Evolutionary conservation across 441 rosid genomes (phyloP).

Genomic region (Isatis lusitanica): DNA sequence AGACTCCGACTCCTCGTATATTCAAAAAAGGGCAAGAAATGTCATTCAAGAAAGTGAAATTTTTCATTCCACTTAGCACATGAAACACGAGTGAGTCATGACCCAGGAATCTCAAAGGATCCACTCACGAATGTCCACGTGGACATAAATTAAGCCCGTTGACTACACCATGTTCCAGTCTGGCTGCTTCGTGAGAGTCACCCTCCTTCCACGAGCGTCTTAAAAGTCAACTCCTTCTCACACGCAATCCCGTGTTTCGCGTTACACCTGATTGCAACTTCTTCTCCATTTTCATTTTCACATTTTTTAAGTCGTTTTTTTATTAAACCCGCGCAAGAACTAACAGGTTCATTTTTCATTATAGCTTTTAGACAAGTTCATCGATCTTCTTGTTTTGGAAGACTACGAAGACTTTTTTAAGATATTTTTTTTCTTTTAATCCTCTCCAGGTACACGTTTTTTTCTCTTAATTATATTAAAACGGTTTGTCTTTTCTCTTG

Average conservation of each 20-base stretch:
- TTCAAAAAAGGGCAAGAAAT: not conserved
- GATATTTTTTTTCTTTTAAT: not conserved
- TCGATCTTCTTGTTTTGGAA: not conserved
- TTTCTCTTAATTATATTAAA: not conserved
- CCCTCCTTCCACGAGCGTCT: constrained; percentile 14
- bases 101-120: not conserved
- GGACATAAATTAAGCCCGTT: not conserved
- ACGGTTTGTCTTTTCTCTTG: not conserved
- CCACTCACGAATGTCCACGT: not conserved
- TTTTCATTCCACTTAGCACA: not conserved
- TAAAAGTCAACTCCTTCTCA: constrained; percentile 26
- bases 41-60: not conserved
- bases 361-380: constrained; percentile 4
- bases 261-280: constrained; percentile 23
- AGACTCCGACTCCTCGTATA: not conserved
- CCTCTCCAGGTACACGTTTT: not conserved
- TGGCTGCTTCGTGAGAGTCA: constrained; percentile 27
- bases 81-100: not conserved
- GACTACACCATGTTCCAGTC: constrained; percentile 3
- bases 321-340: constrained; percentile 24
- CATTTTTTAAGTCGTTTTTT: not conserved
- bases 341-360: not conserved
- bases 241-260: constrained; percentile 20
- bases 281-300: not conserved
- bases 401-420: constrained; percentile 10